These are phyloP conservation scores for Trichophyton benhamiae DNA, from an alignment of 2,329 filamentous ascomycete genomes.

Conservation along the genomic window DNA sequence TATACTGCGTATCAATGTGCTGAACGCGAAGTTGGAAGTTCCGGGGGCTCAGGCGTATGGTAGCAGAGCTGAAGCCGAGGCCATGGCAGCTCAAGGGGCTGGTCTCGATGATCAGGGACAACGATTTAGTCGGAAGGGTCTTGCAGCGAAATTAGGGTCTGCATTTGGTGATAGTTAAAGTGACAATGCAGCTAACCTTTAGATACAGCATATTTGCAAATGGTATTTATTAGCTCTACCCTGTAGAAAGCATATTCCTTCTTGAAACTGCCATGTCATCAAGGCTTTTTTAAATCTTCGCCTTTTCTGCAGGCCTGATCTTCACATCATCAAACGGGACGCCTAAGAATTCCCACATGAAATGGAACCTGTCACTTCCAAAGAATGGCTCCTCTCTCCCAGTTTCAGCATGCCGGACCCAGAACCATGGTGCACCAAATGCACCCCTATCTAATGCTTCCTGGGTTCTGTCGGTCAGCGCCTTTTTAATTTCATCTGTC, in stretches of 20 bases:
- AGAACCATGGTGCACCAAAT: slow-evolving; percentile 67
- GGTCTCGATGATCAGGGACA: neutral
- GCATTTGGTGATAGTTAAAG: neutral
- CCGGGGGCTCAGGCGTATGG: slow-evolving; percentile 22
- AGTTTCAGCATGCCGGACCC: slow-evolving; percentile 42
- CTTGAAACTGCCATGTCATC: too few species aligned
- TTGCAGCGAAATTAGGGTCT: slow-evolving; percentile 1
- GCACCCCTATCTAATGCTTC: slow-evolving; percentile 52
- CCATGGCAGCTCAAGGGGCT: neutral
- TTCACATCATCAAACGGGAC: slow-evolving; percentile 13
- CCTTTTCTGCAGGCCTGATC: slow-evolving; percentile 2
- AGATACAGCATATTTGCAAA: neutral
- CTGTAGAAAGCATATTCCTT: neutral
- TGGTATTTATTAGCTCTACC: neutral
- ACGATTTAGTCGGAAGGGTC: neutral
- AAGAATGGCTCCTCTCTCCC: slow-evolving; percentile 16
- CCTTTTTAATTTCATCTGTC: slow-evolving; percentile 40
- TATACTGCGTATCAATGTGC: slow-evolving; percentile 63
- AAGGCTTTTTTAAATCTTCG: neutral
- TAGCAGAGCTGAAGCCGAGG: neutral
- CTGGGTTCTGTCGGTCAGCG: slow-evolving; percentile 48
- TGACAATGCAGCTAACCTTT: neutral
- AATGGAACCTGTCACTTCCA: slow-evolving; percentile 16
- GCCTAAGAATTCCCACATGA: slow-evolving; percentile 15
- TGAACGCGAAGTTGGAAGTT: slow-evolving; percentile 63